Conservation (phyloP, 116 monocot genomes). For the Posidonia oceanica region DNA sequence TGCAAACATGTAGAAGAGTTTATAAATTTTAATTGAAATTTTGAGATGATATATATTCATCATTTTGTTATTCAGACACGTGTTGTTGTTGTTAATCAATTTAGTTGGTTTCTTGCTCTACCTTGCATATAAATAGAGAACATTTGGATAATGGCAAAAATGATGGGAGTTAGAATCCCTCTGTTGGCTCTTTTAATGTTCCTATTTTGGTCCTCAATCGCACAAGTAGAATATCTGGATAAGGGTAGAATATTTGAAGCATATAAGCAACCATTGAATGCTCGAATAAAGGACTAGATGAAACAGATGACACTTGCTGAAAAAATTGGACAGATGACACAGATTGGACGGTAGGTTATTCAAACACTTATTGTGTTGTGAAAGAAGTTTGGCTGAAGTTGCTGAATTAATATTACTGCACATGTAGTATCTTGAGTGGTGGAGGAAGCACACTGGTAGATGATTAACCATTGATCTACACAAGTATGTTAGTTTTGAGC, state of each 20-base stretch:
- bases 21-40: too few species aligned
- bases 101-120: too few species aligned
- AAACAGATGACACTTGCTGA: constrained; percentile 46
- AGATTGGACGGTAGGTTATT: constrained; percentile 34
- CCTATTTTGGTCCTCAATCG: not conserved
- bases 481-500: too few species aligned
- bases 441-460: constrained; percentile 22
- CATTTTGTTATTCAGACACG: not conserved
- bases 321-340: too few species aligned
- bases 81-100: too few species aligned
- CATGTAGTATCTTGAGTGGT: constrained; percentile 20
- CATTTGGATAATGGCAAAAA: not conserved
- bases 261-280: constrained; percentile 26
- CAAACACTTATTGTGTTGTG: constrained; percentile 9
- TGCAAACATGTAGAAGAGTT: too few species aligned
- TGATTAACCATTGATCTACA: too few species aligned
- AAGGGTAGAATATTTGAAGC: too few species aligned
- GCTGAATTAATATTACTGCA: not conserved
- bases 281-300: constrained; percentile 31
- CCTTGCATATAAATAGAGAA: not conserved
- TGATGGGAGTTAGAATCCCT: not conserved
- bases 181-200: not conserved
- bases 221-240: constrained; percentile 4
- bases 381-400: not conserved
- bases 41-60: too few species aligned